Percentiles rank a stretch among this genome's conserved stretches.
phyloP scores from a whole-genome alignment of 805 yeast genomes.

The Hanseniaspora guilliermondii region DNA sequence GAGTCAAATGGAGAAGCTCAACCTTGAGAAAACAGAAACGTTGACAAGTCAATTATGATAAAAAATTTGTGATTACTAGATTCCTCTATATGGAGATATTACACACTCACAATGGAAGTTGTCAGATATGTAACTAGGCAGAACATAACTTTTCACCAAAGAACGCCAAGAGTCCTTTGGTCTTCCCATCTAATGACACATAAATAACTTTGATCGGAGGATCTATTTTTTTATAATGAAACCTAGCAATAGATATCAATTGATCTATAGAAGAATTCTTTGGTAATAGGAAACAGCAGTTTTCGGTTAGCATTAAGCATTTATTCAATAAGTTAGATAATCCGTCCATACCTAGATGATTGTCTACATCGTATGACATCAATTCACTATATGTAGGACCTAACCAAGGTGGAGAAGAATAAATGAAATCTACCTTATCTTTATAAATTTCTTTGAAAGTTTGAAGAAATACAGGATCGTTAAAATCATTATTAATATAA shows the following conservation, averaged over 20 bases:
- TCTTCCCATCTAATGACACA: constrained; percentile 31
- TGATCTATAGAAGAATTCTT: constrained; percentile 45
- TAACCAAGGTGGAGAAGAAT: constrained; percentile 86
- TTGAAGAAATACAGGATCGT: constrained; percentile 18
- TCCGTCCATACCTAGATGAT: constrained; percentile 34
- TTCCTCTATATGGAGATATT: no score
- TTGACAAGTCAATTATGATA: no score
- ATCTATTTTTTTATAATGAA: constrained; percentile 33
- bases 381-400: constrained; percentile 48
- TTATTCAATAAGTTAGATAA: constrained; percentile 35
- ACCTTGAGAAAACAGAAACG: no score
- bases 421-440: constrained; percentile 27
- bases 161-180: constrained; percentile 45
- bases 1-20: no score
- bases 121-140: background rate
- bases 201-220: constrained; percentile 36
- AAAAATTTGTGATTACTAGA: no score
- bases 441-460: constrained; percentile 19
- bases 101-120: no score
- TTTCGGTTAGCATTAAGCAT: constrained; percentile 31
- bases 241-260: constrained; percentile 35
- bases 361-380: constrained; percentile 36
- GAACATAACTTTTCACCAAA: constrained; percentile 41
- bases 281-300: constrained; percentile 54
- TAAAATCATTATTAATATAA: constrained; percentile 38